A percentile compares a stretch with the other conserved stretches of the same genome.
These are phyloP conservation scores for Blepharisma japonicum DNA, from an alignment of 73 alveolate species.

Conservation along the genomic window DNA sequence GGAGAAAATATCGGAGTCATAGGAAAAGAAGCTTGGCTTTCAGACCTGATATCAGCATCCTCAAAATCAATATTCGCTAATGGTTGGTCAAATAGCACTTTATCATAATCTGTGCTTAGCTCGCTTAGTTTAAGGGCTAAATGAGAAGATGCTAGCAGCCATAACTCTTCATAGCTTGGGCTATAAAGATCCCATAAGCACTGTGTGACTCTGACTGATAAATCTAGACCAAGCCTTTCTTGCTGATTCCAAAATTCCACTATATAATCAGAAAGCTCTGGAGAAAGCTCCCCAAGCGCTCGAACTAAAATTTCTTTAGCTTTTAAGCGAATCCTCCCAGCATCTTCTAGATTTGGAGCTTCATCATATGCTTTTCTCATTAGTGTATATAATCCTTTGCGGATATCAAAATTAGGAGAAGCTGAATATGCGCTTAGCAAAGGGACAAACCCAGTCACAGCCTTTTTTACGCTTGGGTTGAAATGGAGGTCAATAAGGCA, in stretches of 20 bases:
- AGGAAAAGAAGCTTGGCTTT: slow-evolving; percentile 39
- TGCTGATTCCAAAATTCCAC: slow-evolving; percentile 59
- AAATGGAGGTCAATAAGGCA: background rate
- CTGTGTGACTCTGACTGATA: slow-evolving; percentile 38
- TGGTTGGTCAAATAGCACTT: slow-evolving; percentile 55
- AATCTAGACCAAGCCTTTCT: slow-evolving; percentile 45
- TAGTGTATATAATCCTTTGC: background rate
- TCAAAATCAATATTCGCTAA: slow-evolving; percentile 43
- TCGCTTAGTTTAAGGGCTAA: slow-evolving; percentile 40
- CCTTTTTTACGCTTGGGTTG: slow-evolving; percentile 8
- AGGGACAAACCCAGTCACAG: slow-evolving; percentile 10
- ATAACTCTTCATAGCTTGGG: slow-evolving; percentile 48
- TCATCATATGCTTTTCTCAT: slow-evolving; percentile 21
- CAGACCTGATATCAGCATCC: slow-evolving; percentile 20
- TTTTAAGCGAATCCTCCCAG: background rate
- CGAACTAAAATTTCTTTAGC: slow-evolving; percentile 44
- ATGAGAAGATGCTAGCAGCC: slow-evolving; percentile 48
- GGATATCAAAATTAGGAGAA: slow-evolving; percentile 6
- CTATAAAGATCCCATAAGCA: slow-evolving; percentile 45
- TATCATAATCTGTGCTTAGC: slow-evolving; percentile 41
- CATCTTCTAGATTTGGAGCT: background rate
- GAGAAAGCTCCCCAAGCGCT: slow-evolving; percentile 45
- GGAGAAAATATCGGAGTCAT: slow-evolving; percentile 56
- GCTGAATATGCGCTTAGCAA: background rate
- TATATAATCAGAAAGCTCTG: slow-evolving; percentile 41